These are phyloP conservation scores for Raffaelea albimanens DNA, from an alignment of 2,329 filamentous ascomycete genomes.

Conservation along the genomic window DNA sequence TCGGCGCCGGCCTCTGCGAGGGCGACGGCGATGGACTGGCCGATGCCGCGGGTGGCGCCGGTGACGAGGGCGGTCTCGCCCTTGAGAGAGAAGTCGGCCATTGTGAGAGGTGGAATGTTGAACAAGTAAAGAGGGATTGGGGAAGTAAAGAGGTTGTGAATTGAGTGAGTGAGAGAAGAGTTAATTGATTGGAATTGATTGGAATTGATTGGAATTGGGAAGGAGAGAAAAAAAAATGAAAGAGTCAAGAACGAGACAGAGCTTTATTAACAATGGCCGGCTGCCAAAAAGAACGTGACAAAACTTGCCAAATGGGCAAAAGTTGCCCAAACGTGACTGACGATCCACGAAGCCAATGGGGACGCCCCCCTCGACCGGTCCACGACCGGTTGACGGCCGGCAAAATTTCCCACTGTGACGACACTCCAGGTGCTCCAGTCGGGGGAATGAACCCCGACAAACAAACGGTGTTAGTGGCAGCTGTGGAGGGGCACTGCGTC, in stretches of 20 bases:
- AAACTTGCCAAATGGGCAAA: too few species aligned
- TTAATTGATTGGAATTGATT: too few species aligned
- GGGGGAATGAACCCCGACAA: not conserved
- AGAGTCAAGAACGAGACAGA: not conserved
- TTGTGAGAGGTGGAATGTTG: not conserved
- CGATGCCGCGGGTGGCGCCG: constrained; percentile 48
- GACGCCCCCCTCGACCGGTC: too few species aligned
- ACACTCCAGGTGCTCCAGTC: not conserved
- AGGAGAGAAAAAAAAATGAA: not conserved
- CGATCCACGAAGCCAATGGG: too few species aligned
- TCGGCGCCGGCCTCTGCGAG: constrained; percentile 51
- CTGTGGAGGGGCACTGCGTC: not conserved
- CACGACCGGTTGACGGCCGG: too few species aligned
- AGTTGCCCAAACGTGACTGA: not conserved
- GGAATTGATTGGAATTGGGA: too few species aligned
- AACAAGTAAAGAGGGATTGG: not conserved
- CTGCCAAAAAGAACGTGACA: too few species aligned
- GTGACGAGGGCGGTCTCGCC: constrained; percentile 49
- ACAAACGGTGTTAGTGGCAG: not conserved
- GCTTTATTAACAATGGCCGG: too few species aligned
- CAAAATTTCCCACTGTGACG: not conserved
- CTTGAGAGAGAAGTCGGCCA: constrained; percentile 39
- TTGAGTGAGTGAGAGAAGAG: not conserved
- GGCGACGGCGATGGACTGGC: constrained; percentile 45
- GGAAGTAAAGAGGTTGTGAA: not conserved